Conservation (phyloP, 768 basidiomycete species). For the Leccinum uliginosum region DNA sequence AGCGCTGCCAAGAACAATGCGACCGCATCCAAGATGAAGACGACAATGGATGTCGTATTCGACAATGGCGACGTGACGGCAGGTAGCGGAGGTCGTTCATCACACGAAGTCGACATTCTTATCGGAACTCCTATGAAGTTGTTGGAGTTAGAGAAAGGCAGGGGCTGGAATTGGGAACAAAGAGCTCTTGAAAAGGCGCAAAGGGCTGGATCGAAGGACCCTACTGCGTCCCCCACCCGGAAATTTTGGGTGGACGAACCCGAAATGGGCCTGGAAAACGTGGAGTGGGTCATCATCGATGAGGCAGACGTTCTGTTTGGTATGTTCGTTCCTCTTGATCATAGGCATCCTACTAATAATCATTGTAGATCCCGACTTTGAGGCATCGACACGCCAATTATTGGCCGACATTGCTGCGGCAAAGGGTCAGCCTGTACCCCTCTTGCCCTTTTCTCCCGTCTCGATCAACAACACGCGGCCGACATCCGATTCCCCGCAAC, state of each 20-base stretch:
- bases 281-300: slow-evolving; percentile 90
- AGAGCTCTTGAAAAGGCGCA: slow-evolving; percentile 23
- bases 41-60: slow-evolving; percentile 10
- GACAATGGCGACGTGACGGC: slow-evolving; percentile 23
- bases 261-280: slow-evolving; percentile 57
- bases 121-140: slow-evolving; percentile 65
- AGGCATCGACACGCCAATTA: slow-evolving; percentile 63
- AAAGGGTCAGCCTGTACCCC: slow-evolving; percentile 34
- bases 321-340: slow-evolving; percentile 28
- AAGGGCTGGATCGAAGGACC: slow-evolving; percentile 23
- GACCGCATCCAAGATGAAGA: slow-evolving; percentile 50
- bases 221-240: slow-evolving; percentile 11
- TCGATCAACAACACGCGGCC: slow-evolving; percentile 5
- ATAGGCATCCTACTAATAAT: neutral
- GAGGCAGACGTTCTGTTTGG: slow-evolving; percentile 91
- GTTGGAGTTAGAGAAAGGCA: slow-evolving; percentile 54
- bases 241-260: slow-evolving; percentile 44
- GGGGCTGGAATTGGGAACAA: slow-evolving; percentile 47
- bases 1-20: slow-evolving; percentile 23
- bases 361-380: slow-evolving; percentile 74
- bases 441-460: slow-evolving; percentile 18
- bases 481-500: slow-evolving; percentile 9
- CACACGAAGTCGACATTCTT: slow-evolving; percentile 46
- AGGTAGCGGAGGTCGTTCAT: slow-evolving; percentile 14
- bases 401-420: slow-evolving; percentile 68